phyloP scores from a whole-genome alignment of 768 basidiomycete species.

The Hypholoma fasciculare region DNA sequence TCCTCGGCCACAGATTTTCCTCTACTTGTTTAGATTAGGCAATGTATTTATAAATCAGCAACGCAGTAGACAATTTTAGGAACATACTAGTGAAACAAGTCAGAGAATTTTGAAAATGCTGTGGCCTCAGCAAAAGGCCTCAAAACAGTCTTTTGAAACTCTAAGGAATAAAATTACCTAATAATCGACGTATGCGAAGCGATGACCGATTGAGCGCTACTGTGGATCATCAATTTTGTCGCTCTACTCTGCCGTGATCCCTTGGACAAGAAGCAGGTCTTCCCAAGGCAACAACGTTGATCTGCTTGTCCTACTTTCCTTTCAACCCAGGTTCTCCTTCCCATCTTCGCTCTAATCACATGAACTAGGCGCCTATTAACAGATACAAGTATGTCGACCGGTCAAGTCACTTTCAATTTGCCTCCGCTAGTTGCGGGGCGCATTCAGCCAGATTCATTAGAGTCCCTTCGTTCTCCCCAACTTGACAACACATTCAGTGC shows the following conservation, averaged over 20 bases:
- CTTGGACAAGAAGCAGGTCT: conserved; percentile 5
- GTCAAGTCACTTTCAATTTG: conserved; percentile 20
- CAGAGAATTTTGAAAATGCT: no score
- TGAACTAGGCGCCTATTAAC: conserved; percentile 14
- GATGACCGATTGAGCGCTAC: background rate
- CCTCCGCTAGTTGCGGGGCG: conserved; percentile 19
- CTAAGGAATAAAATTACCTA: background rate
- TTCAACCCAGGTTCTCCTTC: background rate
- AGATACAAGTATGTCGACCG: conserved; percentile 16
- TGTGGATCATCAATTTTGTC: background rate
- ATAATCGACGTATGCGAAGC: background rate
- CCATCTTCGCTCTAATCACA: conserved; percentile 1
- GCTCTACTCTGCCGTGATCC: background rate
- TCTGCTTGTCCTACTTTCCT: background rate
- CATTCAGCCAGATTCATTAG: conserved; percentile 31
- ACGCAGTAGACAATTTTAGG: no score
- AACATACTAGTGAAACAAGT: no score
- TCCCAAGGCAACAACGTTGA: background rate
- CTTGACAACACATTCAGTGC: conserved; percentile 25
- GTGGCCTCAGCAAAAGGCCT: background rate
- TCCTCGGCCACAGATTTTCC: no score
- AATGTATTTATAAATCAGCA: no score
- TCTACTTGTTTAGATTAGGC: no score
- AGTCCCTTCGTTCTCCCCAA: conserved; percentile 53
- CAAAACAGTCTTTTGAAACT: background rate